Evolutionary conservation across 495 filamentous ascomycete species (phyloP), one percentile per base, ranked within the genome.

Genomic region (Choiromyces venosus): DNA sequence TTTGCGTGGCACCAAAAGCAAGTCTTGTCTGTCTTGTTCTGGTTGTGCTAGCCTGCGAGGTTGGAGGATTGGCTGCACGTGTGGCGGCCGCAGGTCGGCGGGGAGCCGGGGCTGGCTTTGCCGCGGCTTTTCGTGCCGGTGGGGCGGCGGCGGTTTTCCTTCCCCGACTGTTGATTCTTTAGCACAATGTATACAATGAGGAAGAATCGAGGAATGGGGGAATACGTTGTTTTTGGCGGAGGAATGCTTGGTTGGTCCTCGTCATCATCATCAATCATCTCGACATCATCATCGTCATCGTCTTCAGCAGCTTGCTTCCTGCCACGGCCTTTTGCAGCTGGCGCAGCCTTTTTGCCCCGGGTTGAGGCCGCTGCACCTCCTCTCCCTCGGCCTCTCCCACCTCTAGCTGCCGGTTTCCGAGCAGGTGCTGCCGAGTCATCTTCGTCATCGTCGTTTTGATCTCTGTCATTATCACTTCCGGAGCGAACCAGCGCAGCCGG

Each of bases 21-120:
- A 97, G 83, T 18, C 85, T 94, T 2, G 91, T 87, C 82, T 98
- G 93, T 65, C 76, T 82, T 79, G 66, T 82, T 66, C 84, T 69
- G n/a, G 85, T 78, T 46, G 82, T 78, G 5, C 52, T 29, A 12
- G 52, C 52, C 33, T 61, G 52, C 52, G 52, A 61, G 16, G 52
- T 14, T 61, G 29, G 52, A 0, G 10, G 52, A 33, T 16, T 61
- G 67, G 71, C 40, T 10, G 71, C 37, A 16, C 79, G 71, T 65
- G 76, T 79, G 29, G 85, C 72, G 8, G 84, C 76, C n/a, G 85
- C 77, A 29, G 82, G 82, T 73, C 82, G 85, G 21, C 77, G 68
- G 21, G 82, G 82, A 40, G 82, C 65, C 21, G 74, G 39, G 1
- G 82, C 82, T 38, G 83, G 71, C 66, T 84, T 85, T 21, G 84